These are phyloP conservation scores for Pholiota microspora DNA, from an alignment of 768 basidiomycete species.

Conservation along the genomic window DNA sequence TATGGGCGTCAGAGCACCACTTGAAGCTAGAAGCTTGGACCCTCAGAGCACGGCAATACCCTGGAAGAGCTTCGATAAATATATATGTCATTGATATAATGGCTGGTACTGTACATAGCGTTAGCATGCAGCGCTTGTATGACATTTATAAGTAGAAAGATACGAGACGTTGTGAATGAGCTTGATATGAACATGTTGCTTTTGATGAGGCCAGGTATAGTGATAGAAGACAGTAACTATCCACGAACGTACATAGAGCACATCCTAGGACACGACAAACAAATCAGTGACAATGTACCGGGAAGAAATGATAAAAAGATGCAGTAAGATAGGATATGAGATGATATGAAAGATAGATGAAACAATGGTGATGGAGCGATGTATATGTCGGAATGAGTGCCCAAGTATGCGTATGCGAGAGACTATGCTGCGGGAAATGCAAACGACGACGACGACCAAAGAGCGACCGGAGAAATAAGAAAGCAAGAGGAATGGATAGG, in stretches of 20 bases:
- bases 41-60: too few relatives aligned
- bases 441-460: neutral
- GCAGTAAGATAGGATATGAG: neutral
- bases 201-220: too few relatives aligned
- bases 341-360: neutral
- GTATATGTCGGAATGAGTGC: neutral
- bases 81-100: too few relatives aligned
- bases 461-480: neutral
- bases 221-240: neutral
- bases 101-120: too few relatives aligned
- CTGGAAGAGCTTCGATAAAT: too few relatives aligned
- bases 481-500: neutral
- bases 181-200: too few relatives aligned
- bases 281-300: neutral
- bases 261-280: neutral
- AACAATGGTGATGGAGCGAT: neutral
- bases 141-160: too few relatives aligned
- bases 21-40: too few relatives aligned
- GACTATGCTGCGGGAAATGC: neutral
- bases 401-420: neutral
- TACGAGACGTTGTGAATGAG: too few relatives aligned
- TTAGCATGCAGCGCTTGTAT: too few relatives aligned
- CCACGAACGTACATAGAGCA: neutral
- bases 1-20: too few relatives aligned
- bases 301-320: neutral